phyloP scores from a whole-genome alignment of 2,329 filamentous ascomycete genomes.

The Alternaria burnsii region DNA sequence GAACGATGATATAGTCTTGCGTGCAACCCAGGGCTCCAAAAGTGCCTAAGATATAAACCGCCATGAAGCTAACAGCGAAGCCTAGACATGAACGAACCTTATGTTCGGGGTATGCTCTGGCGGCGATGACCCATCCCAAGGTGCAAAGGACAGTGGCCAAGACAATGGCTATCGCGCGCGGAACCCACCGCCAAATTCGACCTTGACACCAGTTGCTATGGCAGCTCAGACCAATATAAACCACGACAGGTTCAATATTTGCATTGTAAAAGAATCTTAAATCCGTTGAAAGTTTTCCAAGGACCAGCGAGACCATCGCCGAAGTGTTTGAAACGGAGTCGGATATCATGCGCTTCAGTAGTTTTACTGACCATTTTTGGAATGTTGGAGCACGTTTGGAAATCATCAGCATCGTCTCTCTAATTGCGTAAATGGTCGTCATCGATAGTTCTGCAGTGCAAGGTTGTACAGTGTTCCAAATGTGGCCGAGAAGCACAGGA shows the following conservation, averaged over 20 bases:
- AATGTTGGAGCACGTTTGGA: background rate
- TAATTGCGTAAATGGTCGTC: background rate
- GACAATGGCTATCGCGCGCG: background rate
- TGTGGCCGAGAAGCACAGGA: background rate
- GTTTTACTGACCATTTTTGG: background rate
- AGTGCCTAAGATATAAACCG: background rate
- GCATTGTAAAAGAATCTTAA: background rate
- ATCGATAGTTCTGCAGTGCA: background rate
- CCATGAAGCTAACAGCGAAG: background rate
- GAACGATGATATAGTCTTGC: background rate
- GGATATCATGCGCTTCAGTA: background rate
- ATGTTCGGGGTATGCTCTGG: background rate
- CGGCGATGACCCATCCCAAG: background rate
- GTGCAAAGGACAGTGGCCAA: background rate
- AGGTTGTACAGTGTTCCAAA: background rate
- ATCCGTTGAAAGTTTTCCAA: background rate
- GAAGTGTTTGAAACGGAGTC: background rate
- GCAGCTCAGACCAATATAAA: background rate
- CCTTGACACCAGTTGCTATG: background rate
- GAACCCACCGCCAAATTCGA: conserved; percentile 3
- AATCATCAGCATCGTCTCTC: background rate
- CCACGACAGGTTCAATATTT: background rate
- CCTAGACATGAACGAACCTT: background rate
- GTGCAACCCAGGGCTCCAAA: background rate
- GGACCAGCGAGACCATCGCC: background rate